A percentile compares a stretch with the other conserved stretches of the same genome.
Evolutionary conservation across 768 basidiomycete species (phyloP).

Genomic region (Ephemerocybe angulata): DNA sequence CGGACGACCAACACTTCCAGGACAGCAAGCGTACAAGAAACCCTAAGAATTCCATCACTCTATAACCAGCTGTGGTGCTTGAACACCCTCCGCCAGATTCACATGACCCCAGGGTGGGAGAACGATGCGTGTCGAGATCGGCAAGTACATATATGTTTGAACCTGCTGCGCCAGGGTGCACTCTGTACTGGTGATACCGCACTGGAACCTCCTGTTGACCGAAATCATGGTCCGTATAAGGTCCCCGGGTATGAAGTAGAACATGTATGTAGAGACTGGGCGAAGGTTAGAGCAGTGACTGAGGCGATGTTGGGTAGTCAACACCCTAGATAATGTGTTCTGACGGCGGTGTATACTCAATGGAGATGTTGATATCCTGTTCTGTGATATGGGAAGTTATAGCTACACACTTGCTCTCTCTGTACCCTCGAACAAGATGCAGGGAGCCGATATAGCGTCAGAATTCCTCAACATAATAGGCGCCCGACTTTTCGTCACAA

Average conservation of each 20-base stretch:
- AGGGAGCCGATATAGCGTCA: no score
- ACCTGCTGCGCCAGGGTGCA: slow-evolving; percentile 12
- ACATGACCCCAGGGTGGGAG: slow-evolving; percentile 8
- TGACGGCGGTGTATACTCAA: no score
- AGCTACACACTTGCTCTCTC: no score
- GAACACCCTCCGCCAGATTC: slow-evolving; percentile 7
- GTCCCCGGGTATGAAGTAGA: not conserved
- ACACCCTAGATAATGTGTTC: no score
- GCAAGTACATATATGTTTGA: slow-evolving; percentile 9
- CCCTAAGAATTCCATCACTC: not conserved
- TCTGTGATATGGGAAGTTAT: no score
- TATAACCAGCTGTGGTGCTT: slow-evolving; percentile 12
- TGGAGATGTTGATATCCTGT: no score
- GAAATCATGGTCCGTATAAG: not conserved
- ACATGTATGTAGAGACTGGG: not conserved
- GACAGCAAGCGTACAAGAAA: no score
- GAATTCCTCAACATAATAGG: no score
- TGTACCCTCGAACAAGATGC: no score
- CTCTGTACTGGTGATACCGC: slow-evolving; percentile 14
- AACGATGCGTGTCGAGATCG: not conserved
- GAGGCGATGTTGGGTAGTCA: not conserved
- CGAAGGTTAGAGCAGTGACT: not conserved
- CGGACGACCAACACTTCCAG: no score
- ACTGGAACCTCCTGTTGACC: slow-evolving; percentile 2
- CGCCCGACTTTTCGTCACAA: no score